Evolutionary conservation across 2,329 filamentous ascomycete species (phyloP), one percentile per base, ranked within the genome.

Genomic region (Trichoderma atroviride): DNA sequence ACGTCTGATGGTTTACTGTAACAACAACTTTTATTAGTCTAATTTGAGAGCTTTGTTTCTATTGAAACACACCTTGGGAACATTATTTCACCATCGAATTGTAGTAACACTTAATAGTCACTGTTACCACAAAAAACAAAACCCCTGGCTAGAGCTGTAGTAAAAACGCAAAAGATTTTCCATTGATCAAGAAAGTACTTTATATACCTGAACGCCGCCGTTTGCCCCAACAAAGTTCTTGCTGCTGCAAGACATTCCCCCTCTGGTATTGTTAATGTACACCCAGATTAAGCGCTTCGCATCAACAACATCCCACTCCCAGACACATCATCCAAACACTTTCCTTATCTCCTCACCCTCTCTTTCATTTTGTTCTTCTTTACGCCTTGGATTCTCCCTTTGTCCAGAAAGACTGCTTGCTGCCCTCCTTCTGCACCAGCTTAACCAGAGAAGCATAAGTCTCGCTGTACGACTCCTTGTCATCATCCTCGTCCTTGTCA

Each of bases 401-500:
- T 72, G 79, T 80, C 81, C 83, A 83, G 76, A 84, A 84, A 71
- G 81, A 81, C 81, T 89, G 86, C 81, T 86, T 88, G 73, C 81
- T 80, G 75, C 83, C 83, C 83, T 91, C 87, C 83, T 91, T 91
- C 82, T 90, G 85, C 68, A 88, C 85, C 61, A 89, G 82, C 84
- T 91, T 91, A 73, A 88, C 84, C 69, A 91, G 81, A 69, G 89
- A 86, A 77, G 87, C 86, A 80, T 90, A 91, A 57, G 84, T 83
- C 76, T 90, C 88, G 73, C 82, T 83, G 75, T 90, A 91, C 72
- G 88, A 87, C 80, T 88, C 87, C 56, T 83, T 85, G 58, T 83
- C 83, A 73, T 84, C 84, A 57, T 79, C 82, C 27, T 80, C 82
- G 33, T 81, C 82, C 73, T 83, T 81, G 74, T 81, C 81, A 66